A percentile compares a stretch with the other conserved stretches of the same genome.
Evolutionary conservation across 805 yeast genomes (phyloP).

Genomic region (Hanseniaspora clermontiae): DNA sequence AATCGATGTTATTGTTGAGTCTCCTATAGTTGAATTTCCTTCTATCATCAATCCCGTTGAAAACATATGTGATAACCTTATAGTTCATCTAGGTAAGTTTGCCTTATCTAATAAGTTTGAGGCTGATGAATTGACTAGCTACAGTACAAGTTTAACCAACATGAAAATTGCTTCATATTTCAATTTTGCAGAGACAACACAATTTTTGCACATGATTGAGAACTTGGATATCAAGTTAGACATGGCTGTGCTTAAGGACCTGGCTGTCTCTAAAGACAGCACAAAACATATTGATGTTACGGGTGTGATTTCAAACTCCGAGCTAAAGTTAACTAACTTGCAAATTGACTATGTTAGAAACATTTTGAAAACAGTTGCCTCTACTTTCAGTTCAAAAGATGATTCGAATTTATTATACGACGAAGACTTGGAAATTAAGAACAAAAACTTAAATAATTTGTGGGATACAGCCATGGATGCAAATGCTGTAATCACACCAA

Average conservation of each 20-base stretch:
- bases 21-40: conserved; percentile 81
- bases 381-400: conserved; percentile 38
- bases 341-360: conserved; percentile 50
- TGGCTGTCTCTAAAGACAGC: conserved; percentile 18
- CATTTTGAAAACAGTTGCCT: conserved; percentile 40
- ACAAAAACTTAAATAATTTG: conserved; percentile 18
- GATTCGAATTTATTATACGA: conserved; percentile 17
- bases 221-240: conserved; percentile 50
- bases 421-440: conserved; percentile 33
- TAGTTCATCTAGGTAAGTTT: conserved; percentile 72
- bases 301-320: conserved; percentile 52
- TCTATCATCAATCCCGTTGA: conserved; percentile 33
- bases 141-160: conserved; percentile 59
- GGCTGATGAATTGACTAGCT: conserved; percentile 35
- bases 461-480: conserved; percentile 41
- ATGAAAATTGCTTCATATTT: conserved; percentile 56
- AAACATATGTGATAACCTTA: conserved; percentile 44
- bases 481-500: conserved; percentile 34
- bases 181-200: conserved; percentile 35
- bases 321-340: conserved; percentile 55
- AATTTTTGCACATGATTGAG: conserved; percentile 51
- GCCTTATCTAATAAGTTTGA: conserved; percentile 33
- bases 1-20: conserved; percentile 56
- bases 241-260: conserved; percentile 40
- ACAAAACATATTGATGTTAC: conserved; percentile 39